Evolutionary conservation across 1,284 basidiomycete species (phyloP), one percentile per base, ranked within the genome.

Genomic region (Pseudozyma hubeiensis): DNA sequence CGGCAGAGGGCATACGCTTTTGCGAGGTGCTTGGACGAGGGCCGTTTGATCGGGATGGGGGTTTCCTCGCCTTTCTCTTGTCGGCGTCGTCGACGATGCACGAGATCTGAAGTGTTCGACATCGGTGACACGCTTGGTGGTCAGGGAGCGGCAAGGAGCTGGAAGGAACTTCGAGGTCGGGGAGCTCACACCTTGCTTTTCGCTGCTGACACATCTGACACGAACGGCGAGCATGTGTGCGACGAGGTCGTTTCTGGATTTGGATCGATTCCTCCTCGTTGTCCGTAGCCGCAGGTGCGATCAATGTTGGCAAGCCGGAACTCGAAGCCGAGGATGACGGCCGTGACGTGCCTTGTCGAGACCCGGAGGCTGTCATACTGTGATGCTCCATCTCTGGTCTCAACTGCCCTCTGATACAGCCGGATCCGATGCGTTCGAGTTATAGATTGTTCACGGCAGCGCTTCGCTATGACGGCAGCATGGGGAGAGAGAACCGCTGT

Each of bases 161-260:
- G 14, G 68, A 66, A 10, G 68, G 68, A 4, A 71, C 63, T 0
- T 65, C 58, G 47, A 71, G 68, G 24, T 71, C 63, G 14, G 68
- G 68, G 7, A 71, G 48, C 37, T 71, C 68, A 59, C 69, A 72
- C 37, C 69, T 58, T 13, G 69, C 69, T 37, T 72, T 72, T 41
- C 69, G 69, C 55, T 72, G 69, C 37, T 72, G 69, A 39, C 69
- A 72, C 69, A 72, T 72, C 48, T 59, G 55, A 24, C 69, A 72
- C 0, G 69, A 72, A 33, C 69, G 69, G n/a, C 69, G 59, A 16
- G 69, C 69, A 45, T 73, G 70, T 4, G 70, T 73, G 7, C 70
- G 58, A 13, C 70, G 43, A 2, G 70, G 64, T 11, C 64, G 51
- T n/a, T 73, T 73, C 31, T 66, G 59, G 43, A 72, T 72, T 30